Evolutionary conservation across 1,284 basidiomycete genomes (phyloP), one percentile per base, ranked within the genome.

Genomic region (Pseudozyma thailandica): DNA sequence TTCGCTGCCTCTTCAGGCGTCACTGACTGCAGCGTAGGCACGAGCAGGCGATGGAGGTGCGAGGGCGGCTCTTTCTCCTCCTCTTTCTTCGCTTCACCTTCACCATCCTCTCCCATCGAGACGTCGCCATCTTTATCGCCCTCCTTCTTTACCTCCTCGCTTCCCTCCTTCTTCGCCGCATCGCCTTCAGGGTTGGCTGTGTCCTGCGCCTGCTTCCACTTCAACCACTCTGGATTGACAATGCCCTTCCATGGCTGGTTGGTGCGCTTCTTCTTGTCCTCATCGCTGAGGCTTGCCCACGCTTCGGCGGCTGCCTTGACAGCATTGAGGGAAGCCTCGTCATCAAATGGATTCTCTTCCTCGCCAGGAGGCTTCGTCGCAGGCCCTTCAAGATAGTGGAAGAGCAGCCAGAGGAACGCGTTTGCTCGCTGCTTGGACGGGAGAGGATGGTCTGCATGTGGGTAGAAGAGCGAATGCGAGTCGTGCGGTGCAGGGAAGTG

Each of bases 301-400:
- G 69, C 74, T 0, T 54, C 45, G 0, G 54, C 60, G 10, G 78
- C 79, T 16, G 62, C 53, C n/a, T 45, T 52, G 4, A 46, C 53
- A 4, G 72, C 49, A 13, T 51, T 63, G 10, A 37, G 47, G 10
- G 71, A 71, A 1, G 51, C 43, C 1, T 69, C 77, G 42, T 82
- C 79, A 39, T 79, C 76, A 33, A 82, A 82, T 0, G 80, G 80
- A 33, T 82, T 82, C 6, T 61, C 47, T n/a, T 58, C 49, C 33
- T 57, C 62, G 26, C 75, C 76, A 1, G 77, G 77, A 1, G 71
- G 65, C n/a, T 59, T 38, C 10, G 68, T 62, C 10, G 74, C 78
- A 0, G 74, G 77, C 1, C 77, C 80, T 48, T 82, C 79, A 42
- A 79, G 64, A 38, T 82, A 82, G 50, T 81, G 79, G 57, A 78